Evolutionary conservation across 2,329 filamentous ascomycete genomes (phyloP).

Genomic region (Niveomyces coronatus): DNA sequence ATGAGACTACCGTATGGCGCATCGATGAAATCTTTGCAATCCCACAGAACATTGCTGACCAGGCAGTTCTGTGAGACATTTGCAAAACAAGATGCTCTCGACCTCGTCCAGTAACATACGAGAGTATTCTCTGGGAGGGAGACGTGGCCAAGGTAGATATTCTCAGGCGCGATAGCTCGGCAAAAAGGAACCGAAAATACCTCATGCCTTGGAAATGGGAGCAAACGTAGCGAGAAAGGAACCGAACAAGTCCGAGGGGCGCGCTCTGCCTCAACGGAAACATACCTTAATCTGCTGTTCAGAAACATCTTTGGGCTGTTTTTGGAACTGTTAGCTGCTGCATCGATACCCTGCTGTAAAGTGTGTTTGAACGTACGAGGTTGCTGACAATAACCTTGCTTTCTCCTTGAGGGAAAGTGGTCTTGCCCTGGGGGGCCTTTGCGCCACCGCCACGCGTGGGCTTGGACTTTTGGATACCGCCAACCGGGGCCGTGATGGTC

Average conservation of each 20-base stretch:
- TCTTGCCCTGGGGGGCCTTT: conserved; percentile 56
- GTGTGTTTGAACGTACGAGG: conserved; percentile 55
- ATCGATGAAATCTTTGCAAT: conserved; percentile 6
- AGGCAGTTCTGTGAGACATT: conserved; percentile 30
- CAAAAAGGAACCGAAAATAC: conserved; percentile 3
- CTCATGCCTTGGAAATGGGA: conserved; percentile 19
- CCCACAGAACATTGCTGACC: conserved; percentile 35
- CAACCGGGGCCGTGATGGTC: conserved; percentile 59
- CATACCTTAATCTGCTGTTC: conserved; percentile 99
- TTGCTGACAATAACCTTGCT: conserved; percentile 99
- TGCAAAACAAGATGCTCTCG: conserved; percentile 19
- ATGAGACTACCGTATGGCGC: conserved; percentile 9
- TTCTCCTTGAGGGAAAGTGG: conserved; percentile 52
- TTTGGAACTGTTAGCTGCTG: conserved; percentile 35
- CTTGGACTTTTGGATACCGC: conserved; percentile 74
- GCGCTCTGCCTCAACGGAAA: conserved; percentile 70
- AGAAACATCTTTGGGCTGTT: conserved; percentile 86
- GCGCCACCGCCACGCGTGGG: conserved; percentile 49
- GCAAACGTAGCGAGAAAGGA: conserved; percentile 29
- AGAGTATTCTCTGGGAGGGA: conserved; percentile 12
- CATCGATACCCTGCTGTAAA: background rate
- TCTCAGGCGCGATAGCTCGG: conserved; percentile 8
- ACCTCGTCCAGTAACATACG: conserved; percentile 11
- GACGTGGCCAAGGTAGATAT: conserved; percentile 6
- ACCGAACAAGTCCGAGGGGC: conserved; percentile 61